Evolutionary conservation across 208 protist species (phyloP).

Genomic region (Trypanosoma cruzi): DNA sequence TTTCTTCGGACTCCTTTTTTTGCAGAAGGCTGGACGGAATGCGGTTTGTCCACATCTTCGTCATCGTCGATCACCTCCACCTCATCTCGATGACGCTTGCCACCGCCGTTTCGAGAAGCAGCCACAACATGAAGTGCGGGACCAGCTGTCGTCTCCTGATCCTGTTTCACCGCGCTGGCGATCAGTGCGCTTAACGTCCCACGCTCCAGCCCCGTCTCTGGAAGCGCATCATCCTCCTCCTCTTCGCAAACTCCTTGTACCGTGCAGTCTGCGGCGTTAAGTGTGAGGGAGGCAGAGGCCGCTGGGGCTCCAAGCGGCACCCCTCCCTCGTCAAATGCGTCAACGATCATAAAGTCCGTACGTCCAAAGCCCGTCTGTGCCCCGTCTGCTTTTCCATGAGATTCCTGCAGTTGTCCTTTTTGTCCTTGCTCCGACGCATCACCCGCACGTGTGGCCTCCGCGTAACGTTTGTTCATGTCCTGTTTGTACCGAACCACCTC

Average conservation of each 20-base stretch:
- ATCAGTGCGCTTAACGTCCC: slow-evolving; percentile 38
- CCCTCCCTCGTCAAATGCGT: slow-evolving; percentile 2
- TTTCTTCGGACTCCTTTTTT: background rate
- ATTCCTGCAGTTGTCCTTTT: slow-evolving; percentile 11
- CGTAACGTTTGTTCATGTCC: slow-evolving; percentile 77
- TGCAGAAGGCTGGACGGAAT: background rate
- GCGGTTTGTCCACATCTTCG: background rate
- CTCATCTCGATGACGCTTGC: slow-evolving; percentile 10
- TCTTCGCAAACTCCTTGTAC: slow-evolving; percentile 14
- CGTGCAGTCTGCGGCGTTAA: background rate
- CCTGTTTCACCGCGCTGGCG: slow-evolving; percentile 12
- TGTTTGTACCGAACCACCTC: slow-evolving; percentile 66
- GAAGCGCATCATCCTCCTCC: slow-evolving; percentile 53
- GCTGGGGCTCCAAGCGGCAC: slow-evolving; percentile 10
- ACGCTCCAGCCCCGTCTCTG: slow-evolving; percentile 53
- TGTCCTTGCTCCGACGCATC: slow-evolving; percentile 19
- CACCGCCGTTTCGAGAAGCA: background rate
- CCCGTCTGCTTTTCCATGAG: background rate
- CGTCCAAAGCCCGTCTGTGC: background rate
- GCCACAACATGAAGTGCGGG: background rate
- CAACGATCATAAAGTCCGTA: slow-evolving; percentile 1
- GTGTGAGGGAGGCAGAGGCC: background rate
- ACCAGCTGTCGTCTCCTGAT: background rate
- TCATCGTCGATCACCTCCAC: background rate
- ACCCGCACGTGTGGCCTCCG: slow-evolving; percentile 32